Evolutionary conservation across 2,329 filamentous ascomycete species (phyloP), one percentile per base, ranked within the genome.

Genomic region (Colletotrichum magnum): DNA sequence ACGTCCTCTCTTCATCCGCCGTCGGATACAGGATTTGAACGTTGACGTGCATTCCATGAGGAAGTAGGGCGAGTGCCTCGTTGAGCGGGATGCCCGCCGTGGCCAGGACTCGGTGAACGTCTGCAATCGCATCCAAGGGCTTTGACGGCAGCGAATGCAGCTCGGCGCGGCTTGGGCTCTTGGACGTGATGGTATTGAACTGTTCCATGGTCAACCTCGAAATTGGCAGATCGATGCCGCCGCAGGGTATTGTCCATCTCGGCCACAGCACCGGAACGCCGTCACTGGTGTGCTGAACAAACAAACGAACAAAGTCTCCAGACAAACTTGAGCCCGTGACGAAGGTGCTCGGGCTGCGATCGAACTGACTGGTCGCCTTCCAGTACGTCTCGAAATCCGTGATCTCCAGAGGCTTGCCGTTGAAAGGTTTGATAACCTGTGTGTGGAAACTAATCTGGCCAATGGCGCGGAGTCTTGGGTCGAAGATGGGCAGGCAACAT

Each of bases 311-410:
- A 79, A 98, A 98, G 76, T 98, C 93, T n/a, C 96, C 96, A 3
- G 94, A 97, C 64, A 99, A 81, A 81, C 95, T 98, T 10, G 95
- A 98, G 0, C 95, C 96, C 0, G 95, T 98, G 18, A 99, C 94
- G 26, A 98, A 89, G 26, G 94, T 93, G 76, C 89, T 96, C 26
- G 93, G 92, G 54, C 94, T 93, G 58, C 93, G 91, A 78, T 97
- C 94, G 56, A 96, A 88, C 74, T 97, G 94, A 76, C 94, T 97
- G 1, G 96, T 99, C 0, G 95, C 95, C 81, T 98, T 99, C 96
- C 96, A 99, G 80, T 99, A 99, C 0, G 96, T 98, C 72, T 97
- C 96, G 75, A 98, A 99, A 77, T 98, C 95, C 1, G 96, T 97
- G 70, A 99, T 98, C 79, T 99, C 96, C 24, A 99, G 85, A 4